Base-by-base conservation (phyloP, 768 basidiomycete species). In the Rickenella mellea region DNA sequence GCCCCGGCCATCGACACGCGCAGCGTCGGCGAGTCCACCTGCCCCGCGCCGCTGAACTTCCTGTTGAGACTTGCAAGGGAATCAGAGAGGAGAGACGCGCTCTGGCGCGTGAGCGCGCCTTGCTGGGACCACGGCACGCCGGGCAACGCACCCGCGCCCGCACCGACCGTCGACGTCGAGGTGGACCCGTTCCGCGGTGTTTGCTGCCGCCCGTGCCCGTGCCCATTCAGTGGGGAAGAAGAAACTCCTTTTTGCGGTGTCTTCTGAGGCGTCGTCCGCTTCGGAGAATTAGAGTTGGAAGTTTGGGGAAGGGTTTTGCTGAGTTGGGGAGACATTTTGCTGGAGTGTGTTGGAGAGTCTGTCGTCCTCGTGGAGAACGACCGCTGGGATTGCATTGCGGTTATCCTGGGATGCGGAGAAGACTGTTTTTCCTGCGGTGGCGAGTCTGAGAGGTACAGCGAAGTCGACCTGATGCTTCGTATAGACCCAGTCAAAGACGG, bases 281-380 rank as follows among this genome's bases (percentile, higher is more conserved):
- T 55, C 48, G 20, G 52, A 42, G 43, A 53, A 20, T 5, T 49
- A 5, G 44, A 46, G 27, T 51, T 57, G 41, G 15, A 61, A 21
- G 30, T 56, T 58, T 33, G 42, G 12, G 33, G 51, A 27, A 51
- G 28, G 52, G 55, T 11, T 51, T 49, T 8, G 17, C 43, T n/a
- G n/a, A n/a, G n/a, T n/a, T n/a, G 44, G 27, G 47, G 56, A 14
- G 43, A 45, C 15, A 38, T 47, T 27, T 42, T 51, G 21, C 43
- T 30, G 32, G 36, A 45, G 27, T 42, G 39, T 25, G 49, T 29
- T 14, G 45, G 42, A 7, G 51, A 53, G 1, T 43, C 41, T 47
- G 44, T 68, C 65, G 66, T 60, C 7, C 74, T 76, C 47, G 63
- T 55, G 43, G 33, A 36, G 19, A 36, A 76, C 65, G 27, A 71